Conservation (phyloP, 176 grass and related monocot species). For the Chloris gayana region DNA sequence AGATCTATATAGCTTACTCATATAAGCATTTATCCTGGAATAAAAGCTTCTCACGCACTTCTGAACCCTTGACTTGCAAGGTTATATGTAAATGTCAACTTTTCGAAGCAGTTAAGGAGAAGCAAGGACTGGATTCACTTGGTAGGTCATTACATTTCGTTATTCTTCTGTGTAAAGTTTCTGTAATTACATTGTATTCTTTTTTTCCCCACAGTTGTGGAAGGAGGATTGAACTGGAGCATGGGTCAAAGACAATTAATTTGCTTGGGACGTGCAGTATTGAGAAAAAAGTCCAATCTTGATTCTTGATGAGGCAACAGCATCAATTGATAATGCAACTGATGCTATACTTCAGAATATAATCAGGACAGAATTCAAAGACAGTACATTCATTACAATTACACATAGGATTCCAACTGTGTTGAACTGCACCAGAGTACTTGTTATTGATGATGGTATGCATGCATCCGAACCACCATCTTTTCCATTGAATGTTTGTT, state of each 20-base stretch:
- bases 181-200: not conserved
- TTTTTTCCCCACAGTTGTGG: constrained; percentile 48
- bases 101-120: too few relatives aligned
- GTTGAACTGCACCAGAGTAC: constrained; percentile 79
- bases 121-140: too few relatives aligned
- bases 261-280: constrained; percentile 75
- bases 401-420: constrained; percentile 92
- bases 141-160: too few relatives aligned
- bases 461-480: too few relatives aligned
- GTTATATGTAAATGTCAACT: too few relatives aligned
- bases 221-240: constrained; percentile 94
- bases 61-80: too few relatives aligned
- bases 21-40: too few relatives aligned
- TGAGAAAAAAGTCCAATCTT: constrained; percentile 68
- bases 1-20: too few relatives aligned
- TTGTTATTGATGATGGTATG: constrained; percentile 77
- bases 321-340: constrained; percentile 87
- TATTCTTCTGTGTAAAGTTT: too few relatives aligned
- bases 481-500: too few relatives aligned
- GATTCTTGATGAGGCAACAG: constrained; percentile 86
- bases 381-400: constrained; percentile 81
- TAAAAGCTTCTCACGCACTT: too few relatives aligned
- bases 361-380: constrained; percentile 68
- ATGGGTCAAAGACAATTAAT: constrained; percentile 96
- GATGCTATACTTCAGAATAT: constrained; percentile 91